Base-by-base conservation (phyloP, 2,329 filamentous ascomycete genomes). In the Pestalotiopsis sp. region DNA sequence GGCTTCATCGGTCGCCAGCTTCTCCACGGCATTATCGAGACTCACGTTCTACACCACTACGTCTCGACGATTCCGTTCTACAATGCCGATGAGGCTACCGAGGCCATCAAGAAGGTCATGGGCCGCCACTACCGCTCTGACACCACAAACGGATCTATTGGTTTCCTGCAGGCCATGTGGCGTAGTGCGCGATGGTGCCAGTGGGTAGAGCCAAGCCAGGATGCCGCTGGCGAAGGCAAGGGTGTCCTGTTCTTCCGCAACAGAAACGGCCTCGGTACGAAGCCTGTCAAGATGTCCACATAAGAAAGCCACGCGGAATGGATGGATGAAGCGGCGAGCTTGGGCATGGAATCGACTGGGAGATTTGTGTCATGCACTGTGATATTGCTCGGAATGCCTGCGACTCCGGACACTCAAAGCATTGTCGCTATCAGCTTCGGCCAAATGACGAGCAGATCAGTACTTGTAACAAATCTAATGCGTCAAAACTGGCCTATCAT, bases 41-140 rank as follows among this genome's bases (percentile, higher is more conserved):
- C 95, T 63, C 95, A 98, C 84, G 95, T 98, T 70, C 92, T 97
- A 70, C 95, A 98, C 87, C 95, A 98, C 89, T 98, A 97, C 83
- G 90, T 98, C 80, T 95, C 92, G 83, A 93, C 90, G 78, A 98
- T 98, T 74, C 95, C 95, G 71, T 98, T 98, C 85, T 98, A 98
- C 85, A 88, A 98, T 81, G 95, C 95, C 78, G 94, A 97, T 75
- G 95, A 98, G 85, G 95, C 95, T 69, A 92, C 91, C 75, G 95
- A 98, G 75, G 95, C 95, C 77, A 97, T 98, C 88, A 94, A 95
- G 87, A 89, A 89, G 70, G 86, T 99, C 81, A 98, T 99, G 95
- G 96, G 96, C 81, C 86, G 87, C 77, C 96, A 99, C 87, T 99
- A 99, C 86, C 93, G 95, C 73, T 85, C 92, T 66, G 92, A 99